Evolutionary conservation across 108 stramenopile species (phyloP), one percentile per base, ranked within the genome.

Genomic region (Pseudonitzschia multiseries): DNA sequence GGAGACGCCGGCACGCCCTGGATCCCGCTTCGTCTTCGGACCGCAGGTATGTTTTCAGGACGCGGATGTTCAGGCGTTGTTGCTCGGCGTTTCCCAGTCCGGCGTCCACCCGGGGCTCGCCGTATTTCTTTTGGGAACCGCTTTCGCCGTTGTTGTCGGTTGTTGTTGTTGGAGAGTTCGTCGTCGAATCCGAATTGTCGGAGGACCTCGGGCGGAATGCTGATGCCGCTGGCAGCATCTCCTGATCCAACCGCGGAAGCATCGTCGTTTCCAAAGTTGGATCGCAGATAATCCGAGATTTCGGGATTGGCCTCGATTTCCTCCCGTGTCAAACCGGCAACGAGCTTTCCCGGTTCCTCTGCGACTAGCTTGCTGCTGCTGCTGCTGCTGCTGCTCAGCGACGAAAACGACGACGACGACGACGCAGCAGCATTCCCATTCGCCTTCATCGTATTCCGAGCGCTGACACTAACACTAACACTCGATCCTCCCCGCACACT

Each of bases 31-130:
- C 50, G 20, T 79, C 68, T 59, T 71, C 50, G 20, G 24, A 48
- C 20, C 78, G 57, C 26, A 61, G n/a, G 28, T 73, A 68, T 5
- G 78, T 69, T n/a, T 52, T 56, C n/a, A 79, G 32, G 8, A 50
- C 57, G 24, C 78, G 78, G 53, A 79, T 79, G 52, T 79, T 79
- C 60, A 79, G 60, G 21, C 64, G 28, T 73, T 79, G 72, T 69
- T 79, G 78, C 46, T 68, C 67, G 14, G 56, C 48, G 18, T 22
- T 64, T 61, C 78, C 78, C 5, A 73, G 51, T 22, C 78, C 78
- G 28, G 18, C 26, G 28, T 79, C 78, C 15, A 73, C 32, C 2
- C 72, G 70, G 41, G 72, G 72, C 8, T 65, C 72, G 20, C 78
- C 78, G 48, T 79, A 79, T 44, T 54, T 43, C 42, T 10, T 65